Base-by-base conservation (phyloP, 1,284 basidiomycete genomes). In the Cryptococcus sp. region DNA sequence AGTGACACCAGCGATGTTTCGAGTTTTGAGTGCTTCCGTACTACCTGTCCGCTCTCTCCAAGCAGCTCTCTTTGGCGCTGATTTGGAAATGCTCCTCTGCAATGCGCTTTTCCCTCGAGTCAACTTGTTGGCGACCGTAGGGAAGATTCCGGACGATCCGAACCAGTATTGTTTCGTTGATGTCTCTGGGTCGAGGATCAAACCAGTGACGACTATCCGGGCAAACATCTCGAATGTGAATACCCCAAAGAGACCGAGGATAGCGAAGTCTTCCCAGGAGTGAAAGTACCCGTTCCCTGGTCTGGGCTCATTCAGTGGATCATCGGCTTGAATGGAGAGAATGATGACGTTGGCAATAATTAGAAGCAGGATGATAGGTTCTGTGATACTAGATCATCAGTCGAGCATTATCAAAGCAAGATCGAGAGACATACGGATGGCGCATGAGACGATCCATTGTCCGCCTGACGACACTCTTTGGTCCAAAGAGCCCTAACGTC, bases 191-290 rank as follows among this genome's bases (percentile, higher is more conserved):
- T 97, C 92, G 53, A 97, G 81, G 23, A 98, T 71, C 59, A 98
- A 82, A 16, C 94, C 94, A 11, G 89, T 91, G 23, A 94, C 88
- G 64, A 90, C 83, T 69, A 96, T 92, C 21, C 93, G 85, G 39
- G 89, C 89, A 55, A 88, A 78, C 49, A 88, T 84, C 77, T 98
- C 94, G 37, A 96, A 88, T 84, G 91, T 93, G 79, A 92, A 98
- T 59, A 90, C 63, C 59, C 84, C 76, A 73, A 98, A 98, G 52
- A 98, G 77, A 31, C 67, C 81, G 67, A 98, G 88, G 18, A 98
- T 77, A 19, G 81, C 84, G 64, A 83, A 85, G 72, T 98, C 92
- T 63, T 91, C 87, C 90, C 92, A 94, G 13, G 75, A 64, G 53
- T 86, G 84, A 74, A 97, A 96, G 75, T 88, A 97, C 5, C 88